Conservation (phyloP, 1,139 yeast genomes). For the Geotrichum citri-aurantii region DNA sequence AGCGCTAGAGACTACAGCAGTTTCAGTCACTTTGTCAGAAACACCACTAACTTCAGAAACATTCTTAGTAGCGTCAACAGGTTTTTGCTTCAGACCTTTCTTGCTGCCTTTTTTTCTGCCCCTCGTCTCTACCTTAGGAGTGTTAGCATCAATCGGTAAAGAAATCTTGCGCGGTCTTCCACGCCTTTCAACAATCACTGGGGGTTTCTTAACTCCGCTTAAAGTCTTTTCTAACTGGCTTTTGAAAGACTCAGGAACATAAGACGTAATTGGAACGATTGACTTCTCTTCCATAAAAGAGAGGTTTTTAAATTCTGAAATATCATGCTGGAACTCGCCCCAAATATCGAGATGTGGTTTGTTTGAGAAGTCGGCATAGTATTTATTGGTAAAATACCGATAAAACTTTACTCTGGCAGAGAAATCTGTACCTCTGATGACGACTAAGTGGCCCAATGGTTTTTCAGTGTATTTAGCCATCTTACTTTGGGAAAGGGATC, state of each 20-base stretch:
- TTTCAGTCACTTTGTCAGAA: background rate
- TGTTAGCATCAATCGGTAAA: background rate
- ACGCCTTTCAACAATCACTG: background rate
- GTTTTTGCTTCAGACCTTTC: background rate
- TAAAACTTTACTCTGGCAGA: constrained; percentile 70
- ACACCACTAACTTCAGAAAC: background rate
- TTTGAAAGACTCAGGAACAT: background rate
- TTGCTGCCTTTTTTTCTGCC: background rate
- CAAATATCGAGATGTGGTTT: constrained; percentile 28
- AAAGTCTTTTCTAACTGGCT: background rate
- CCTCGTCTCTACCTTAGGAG: background rate
- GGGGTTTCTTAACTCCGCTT: background rate
- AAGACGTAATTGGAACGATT: constrained; percentile 21
- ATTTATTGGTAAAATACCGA: constrained; percentile 52
- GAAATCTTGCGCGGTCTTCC: background rate
- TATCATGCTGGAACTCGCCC: constrained; percentile 26
- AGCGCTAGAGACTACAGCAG: background rate
- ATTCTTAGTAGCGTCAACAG: background rate
- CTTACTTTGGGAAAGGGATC: constrained; percentile 36
- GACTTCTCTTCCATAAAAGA: constrained; percentile 24
- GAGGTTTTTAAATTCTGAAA: background rate
- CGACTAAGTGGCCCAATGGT: constrained; percentile 36
- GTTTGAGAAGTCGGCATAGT: constrained; percentile 34
- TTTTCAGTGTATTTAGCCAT: constrained; percentile 13
- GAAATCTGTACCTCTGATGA: constrained; percentile 63